Evolutionary conservation across 805 yeast species (phyloP).

Genomic region (Pichia scutulata): DNA sequence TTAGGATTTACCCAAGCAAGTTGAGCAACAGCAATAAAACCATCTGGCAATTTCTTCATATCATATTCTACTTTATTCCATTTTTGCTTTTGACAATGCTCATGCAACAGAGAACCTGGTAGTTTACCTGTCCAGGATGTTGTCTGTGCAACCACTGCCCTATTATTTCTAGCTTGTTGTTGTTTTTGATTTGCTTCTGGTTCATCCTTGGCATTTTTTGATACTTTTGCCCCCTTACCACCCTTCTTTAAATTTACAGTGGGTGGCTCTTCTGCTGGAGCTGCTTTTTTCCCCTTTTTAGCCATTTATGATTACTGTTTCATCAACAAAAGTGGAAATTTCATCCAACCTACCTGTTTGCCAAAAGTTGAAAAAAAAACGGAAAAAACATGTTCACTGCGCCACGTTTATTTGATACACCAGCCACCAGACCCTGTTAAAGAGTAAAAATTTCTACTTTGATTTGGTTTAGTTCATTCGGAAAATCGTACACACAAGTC

Average conservation of each 20-base stretch:
- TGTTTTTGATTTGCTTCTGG: conserved; percentile 2
- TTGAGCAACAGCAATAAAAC: conserved; percentile 58
- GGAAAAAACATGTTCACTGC: background rate
- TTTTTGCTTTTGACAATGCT: conserved; percentile 76
- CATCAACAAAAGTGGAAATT: background rate
- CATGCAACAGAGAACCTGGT: conserved; percentile 80
- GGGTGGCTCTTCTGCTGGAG: conserved; percentile 1
- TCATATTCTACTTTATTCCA: conserved; percentile 86
- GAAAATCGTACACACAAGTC: background rate
- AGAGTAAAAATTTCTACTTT: no score
- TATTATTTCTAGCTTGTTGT: conserved; percentile 17
- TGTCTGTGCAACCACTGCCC: conserved; percentile 54
- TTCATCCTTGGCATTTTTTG: conserved; percentile 3
- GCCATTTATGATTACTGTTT: conserved; percentile 11
- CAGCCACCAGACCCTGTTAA: background rate
- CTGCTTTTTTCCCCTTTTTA: conserved; percentile 5
- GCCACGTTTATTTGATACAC: background rate
- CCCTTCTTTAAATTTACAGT: conserved; percentile 10
- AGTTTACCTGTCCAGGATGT: conserved; percentile 92
- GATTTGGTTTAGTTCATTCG: no score
- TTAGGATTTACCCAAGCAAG: conserved; percentile 75
- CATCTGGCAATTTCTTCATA: conserved; percentile 41
- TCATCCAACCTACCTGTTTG: background rate
- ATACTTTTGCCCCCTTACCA: conserved; percentile 7
- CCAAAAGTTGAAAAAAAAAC: background rate